Percentiles rank a stretch among this genome's conserved stretches.
These are phyloP conservation scores for Neurospora crassa DNA, from an alignment of 2,329 filamentous ascomycete species.

Conservation along the genomic window DNA sequence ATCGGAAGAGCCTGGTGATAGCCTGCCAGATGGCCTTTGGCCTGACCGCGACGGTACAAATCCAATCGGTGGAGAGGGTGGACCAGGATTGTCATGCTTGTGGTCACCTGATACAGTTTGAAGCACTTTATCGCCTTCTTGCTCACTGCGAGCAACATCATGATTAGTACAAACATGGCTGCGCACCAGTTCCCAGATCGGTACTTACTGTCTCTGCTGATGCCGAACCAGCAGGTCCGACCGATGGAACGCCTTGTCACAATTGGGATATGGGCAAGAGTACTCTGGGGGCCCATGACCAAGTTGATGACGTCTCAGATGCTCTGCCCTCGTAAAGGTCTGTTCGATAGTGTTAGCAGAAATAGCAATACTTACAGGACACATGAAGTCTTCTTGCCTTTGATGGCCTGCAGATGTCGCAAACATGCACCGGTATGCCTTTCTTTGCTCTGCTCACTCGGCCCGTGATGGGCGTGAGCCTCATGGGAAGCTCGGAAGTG, in stretches of 20 bases:
- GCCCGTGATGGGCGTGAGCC: conserved; percentile 46
- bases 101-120: not conserved
- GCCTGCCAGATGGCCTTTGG: not conserved
- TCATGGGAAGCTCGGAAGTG: conserved; percentile 32
- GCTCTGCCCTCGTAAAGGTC: conserved; percentile 55
- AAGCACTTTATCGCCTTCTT: conserved; percentile 30
- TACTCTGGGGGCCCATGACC: conserved; percentile 47
- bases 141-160: conserved; percentile 26
- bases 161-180: conserved; percentile 6
- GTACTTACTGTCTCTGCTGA: conserved; percentile 39
- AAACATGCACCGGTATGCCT: conserved; percentile 47
- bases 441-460: conserved; percentile 50
- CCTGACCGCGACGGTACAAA: not conserved
- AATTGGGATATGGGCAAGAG: conserved; percentile 41
- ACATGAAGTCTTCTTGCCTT: conserved; percentile 31
- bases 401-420: conserved; percentile 39
- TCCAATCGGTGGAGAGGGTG: not conserved
- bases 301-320: conserved; percentile 52
- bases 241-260: conserved; percentile 48
- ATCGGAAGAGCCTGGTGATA: not conserved
- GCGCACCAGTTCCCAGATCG: not conserved
- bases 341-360: conserved; percentile 22
- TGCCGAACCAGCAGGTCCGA: conserved; percentile 52
- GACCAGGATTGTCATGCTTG: not conserved
- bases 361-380: not conserved